Evolutionary conservation across 164 flowering plant species (phyloP), one percentile per base, ranked within the genome.

Genomic region (Litsea cubeba): DNA sequence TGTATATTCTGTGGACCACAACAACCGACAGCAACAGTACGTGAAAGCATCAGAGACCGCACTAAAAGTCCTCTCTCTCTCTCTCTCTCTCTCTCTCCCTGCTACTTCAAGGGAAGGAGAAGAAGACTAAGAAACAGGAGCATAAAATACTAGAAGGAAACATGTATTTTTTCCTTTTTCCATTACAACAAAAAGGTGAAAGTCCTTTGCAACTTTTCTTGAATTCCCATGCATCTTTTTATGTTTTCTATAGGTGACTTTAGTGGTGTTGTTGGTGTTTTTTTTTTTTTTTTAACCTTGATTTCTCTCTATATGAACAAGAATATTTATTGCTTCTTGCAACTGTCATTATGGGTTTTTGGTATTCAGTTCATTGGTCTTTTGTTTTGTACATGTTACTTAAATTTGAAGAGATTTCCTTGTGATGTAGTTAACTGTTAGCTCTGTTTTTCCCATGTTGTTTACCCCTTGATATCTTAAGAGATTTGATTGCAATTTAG

Each of bases 31-130:
- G 72, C 63, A 10, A 71, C 72, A 0, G 32, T 71, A 51, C 72
- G 23, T 50, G 72, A 71, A 71, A 54, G 50, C 62, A 50, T 60
- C 63, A 71, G 46, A 26, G 32, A 50, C 60, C 72, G 60, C 58
- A 46, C 54, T 50, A 32, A 32, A 32, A 17, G 30, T 18, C 26
- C 72, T 32, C 76, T 68, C 76, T 60, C 57, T 68, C 72, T 32
- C 76, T 68, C 76, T 60, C 57, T 68, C 54, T 58, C 64, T 74
- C 54, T 35, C 30, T 63, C 54, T 25, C 25, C 4, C 57, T 32
- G 5, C n/a, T 25, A 54, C 51, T 17, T 64, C 3, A 7, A 25
- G 28, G 24, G 18, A 7, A 15, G 60, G 15, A 18, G 58, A 1
- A 1, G 58, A 49, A n/a, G 72, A 50, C 25, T 54, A 58, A 72